These are phyloP conservation scores for Manihot esculenta DNA, from an alignment of 441 rosid species.

Conservation along the genomic window DNA sequence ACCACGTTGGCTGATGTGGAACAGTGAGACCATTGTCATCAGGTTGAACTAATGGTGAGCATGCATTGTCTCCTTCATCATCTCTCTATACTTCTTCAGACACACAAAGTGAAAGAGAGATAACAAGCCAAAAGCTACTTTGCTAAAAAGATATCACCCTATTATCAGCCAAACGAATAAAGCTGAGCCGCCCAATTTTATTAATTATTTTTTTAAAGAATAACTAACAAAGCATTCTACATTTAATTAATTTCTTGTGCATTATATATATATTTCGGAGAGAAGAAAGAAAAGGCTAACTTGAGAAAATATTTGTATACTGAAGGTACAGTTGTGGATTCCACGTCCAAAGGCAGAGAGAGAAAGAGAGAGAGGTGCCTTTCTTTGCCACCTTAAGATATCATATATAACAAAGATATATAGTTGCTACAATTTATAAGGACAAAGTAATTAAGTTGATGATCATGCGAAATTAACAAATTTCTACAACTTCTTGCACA, in stretches of 20 bases:
- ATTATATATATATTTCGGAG: not conserved
- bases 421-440: no score
- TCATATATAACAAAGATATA: no score
- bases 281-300: constrained; percentile 11
- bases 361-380: constrained; percentile 15
- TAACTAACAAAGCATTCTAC: no score
- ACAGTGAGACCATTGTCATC: constrained; percentile 34
- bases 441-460: no score
- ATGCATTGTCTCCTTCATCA: constrained; percentile 32
- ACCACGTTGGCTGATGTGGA: constrained; percentile 38
- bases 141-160: constrained; percentile 46
- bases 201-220: no score
- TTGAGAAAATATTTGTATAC: constrained; percentile 27
- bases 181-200: constrained; percentile 44
- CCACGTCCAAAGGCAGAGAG: constrained; percentile 77
- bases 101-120: constrained; percentile 17
- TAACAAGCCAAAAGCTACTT: constrained; percentile 48
- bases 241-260: constrained; percentile 8
- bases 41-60: constrained; percentile 28
- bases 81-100: not conserved
- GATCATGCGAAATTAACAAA: constrained; percentile 15
- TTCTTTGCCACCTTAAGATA: constrained; percentile 35
- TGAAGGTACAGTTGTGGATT: constrained; percentile 50
- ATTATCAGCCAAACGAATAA: constrained; percentile 37
- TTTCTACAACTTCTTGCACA: constrained; percentile 19